Percentiles rank a stretch among this genome's conserved stretches.
These are phyloP conservation scores for Priceomyces carsonii DNA, from an alignment of 805 yeast species.

Conservation along the genomic window DNA sequence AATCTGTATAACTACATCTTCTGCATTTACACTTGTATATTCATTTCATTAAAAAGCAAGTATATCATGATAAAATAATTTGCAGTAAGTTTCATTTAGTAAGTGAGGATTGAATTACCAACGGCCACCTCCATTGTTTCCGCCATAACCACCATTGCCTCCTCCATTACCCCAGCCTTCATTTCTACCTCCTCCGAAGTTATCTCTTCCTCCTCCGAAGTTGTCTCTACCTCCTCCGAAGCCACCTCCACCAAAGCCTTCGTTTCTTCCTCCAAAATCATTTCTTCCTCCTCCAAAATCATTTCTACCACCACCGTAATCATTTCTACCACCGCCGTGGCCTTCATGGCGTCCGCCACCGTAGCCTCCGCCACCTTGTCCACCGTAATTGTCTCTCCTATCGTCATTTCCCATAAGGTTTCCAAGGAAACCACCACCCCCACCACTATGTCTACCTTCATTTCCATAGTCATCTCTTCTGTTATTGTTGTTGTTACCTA, in stretches of 20 bases:
- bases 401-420: too few species aligned
- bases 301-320: constrained; percentile 13
- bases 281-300: constrained; percentile 10
- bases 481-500: constrained; percentile 6
- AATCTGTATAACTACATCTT: background rate
- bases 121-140: constrained; percentile 13
- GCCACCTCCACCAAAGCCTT: constrained; percentile 9
- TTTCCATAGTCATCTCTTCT: constrained; percentile 6
- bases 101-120: constrained; percentile 4
- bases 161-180: constrained; percentile 12
- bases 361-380: constrained; percentile 5
- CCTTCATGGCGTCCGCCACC: constrained; percentile 8
- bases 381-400: constrained; percentile 5
- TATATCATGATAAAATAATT: too few species aligned
- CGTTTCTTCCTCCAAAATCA: constrained; percentile 6
- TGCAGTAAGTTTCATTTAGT: constrained; percentile 1
- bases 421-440: constrained; percentile 10
- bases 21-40: constrained; percentile 3
- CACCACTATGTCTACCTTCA: constrained; percentile 13
- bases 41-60: constrained; percentile 2
- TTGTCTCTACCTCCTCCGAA: constrained; percentile 12
- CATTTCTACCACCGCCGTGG: constrained; percentile 9
- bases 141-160: constrained; percentile 19
- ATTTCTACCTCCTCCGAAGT: constrained; percentile 10
- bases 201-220: constrained; percentile 11